A percentile compares a stretch with the other conserved stretches of the same genome.
phyloP scores from a whole-genome alignment of 2,329 filamentous ascomycete genomes.

The Lachnellula occidentalis region DNA sequence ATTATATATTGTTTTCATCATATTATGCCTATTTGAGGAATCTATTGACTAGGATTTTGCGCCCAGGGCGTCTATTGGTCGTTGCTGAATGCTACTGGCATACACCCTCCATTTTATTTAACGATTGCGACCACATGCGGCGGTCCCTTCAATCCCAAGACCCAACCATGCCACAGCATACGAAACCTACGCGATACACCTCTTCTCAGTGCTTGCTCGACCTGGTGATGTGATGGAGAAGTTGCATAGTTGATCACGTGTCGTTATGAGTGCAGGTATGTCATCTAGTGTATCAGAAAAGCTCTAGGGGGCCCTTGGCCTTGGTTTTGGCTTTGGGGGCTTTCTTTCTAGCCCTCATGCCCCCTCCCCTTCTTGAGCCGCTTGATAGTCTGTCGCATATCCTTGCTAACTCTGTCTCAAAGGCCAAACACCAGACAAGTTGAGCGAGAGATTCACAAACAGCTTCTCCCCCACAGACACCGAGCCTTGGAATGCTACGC shows the following conservation, averaged over 20 bases:
- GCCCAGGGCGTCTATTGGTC: constrained; percentile 14
- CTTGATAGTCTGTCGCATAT: constrained; percentile 7
- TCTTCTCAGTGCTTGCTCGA: neutral
- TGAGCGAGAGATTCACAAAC: constrained; percentile 24
- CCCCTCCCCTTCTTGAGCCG: neutral
- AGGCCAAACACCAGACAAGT: constrained; percentile 23
- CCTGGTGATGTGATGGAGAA: neutral
- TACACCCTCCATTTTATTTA: constrained; percentile 2
- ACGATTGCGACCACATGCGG: neutral
- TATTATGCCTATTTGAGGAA: constrained; percentile 3
- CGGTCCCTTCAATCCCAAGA: neutral
- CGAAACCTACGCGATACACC: neutral
- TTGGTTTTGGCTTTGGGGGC: neutral
- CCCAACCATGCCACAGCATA: neutral
- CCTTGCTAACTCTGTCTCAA: constrained; percentile 23
- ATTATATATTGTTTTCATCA: neutral
- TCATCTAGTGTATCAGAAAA: neutral
- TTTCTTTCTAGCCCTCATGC: too few species aligned
- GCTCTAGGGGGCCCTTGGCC: too few species aligned
- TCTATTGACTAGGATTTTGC: constrained; percentile 8
- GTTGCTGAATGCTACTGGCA: constrained; percentile 9
- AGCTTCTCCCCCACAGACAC: constrained; percentile 24
- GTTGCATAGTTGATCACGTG: neutral
- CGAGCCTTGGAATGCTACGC: constrained; percentile 27
- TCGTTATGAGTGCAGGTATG: neutral